phyloP scores from a whole-genome alignment of 2,329 filamentous ascomycete species.

The Colletotrichum sp. region DNA sequence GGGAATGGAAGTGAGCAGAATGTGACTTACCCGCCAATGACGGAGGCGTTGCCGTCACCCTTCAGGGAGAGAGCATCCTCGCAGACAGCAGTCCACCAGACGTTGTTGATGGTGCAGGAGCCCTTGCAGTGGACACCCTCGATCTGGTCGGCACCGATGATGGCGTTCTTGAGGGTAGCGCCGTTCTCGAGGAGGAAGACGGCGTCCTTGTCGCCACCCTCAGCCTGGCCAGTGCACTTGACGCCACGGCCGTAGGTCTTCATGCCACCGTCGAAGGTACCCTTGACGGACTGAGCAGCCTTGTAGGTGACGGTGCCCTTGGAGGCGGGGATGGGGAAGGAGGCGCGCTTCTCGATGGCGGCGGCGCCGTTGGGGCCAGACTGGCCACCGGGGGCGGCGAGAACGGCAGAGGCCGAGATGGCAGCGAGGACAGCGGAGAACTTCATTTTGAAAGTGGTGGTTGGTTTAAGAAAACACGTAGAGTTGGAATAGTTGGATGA shows the following conservation, averaged over 20 bases:
- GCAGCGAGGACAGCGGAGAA: constrained; percentile 25
- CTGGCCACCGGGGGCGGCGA: constrained; percentile 23
- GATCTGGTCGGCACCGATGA: constrained; percentile 49
- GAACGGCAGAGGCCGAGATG: constrained; percentile 22
- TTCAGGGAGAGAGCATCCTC: constrained; percentile 30
- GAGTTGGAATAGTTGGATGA: constrained; percentile 1
- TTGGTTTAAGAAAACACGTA: constrained; percentile 13
- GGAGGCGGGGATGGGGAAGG: constrained; percentile 31
- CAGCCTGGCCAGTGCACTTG: constrained; percentile 44
- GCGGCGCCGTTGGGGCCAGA: constrained; percentile 13
- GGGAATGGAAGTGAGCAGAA: not conserved
- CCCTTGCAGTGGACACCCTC: constrained; percentile 53
- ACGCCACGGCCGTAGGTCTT: constrained; percentile 43
- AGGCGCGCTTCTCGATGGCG: constrained; percentile 25
- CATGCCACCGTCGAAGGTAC: constrained; percentile 32
- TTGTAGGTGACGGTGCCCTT: constrained; percentile 30
- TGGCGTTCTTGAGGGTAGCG: constrained; percentile 48
- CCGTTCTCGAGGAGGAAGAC: constrained; percentile 47
- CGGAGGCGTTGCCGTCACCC: constrained; percentile 20
- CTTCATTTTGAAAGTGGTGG: constrained; percentile 27
- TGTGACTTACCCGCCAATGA: constrained; percentile 11
- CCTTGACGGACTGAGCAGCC: constrained; percentile 23
- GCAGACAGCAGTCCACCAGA: constrained; percentile 55
- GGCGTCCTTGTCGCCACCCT: constrained; percentile 49
- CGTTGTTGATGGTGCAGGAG: constrained; percentile 46